Evolutionary conservation across 805 yeast species (phyloP), one percentile per base, ranked within the genome.

Genomic region (Lipomyces kockii): DNA sequence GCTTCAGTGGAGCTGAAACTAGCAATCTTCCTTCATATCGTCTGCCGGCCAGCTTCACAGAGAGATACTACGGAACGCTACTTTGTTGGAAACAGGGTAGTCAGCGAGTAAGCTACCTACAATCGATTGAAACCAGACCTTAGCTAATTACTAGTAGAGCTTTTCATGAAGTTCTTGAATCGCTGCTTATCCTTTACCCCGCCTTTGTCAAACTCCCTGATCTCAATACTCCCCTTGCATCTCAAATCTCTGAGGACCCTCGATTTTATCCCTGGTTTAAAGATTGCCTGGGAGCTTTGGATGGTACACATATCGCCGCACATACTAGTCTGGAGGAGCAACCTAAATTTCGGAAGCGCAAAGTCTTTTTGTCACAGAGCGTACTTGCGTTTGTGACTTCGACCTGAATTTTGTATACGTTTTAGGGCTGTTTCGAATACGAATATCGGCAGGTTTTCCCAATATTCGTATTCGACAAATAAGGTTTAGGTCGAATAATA

Each of bases 21-120:
- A 52, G 34, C 55, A 22, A 52, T 52, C 32, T 52, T 52, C 55
- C 34, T 52, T 9, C 55, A 52, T 52, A 52, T 52, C 55, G 34
- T 25, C 55, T 20, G 34, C 29, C 55, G 55, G 34, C 55, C 34
- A 29, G 27, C 55, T 52, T 43, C 49, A 43, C 49, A 43, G 22
- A 43, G 49, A 43, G 49, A 43, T n/a, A 43, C 22, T 43, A 43
- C n/a, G 20, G 22, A 43, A 43, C 49, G 49, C 8, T 43, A 43
- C 49, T 43, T 43, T 43, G 49, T 43, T 43, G 49, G 22, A 43
- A 43, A n/a, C 22, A 43, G 22, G 49, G 49, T 43, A 43, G 22
- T n/a, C 49, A 43, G 49, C 11, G 49, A 43, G 49, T 43, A 43
- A 43, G 49, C 49, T 43, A 43, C 49, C 49, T 43, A 43, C n/a